Percentiles rank a stretch among this genome's conserved stretches.
phyloP scores from a whole-genome alignment of 1,139 yeast species.

The Debaryomycetaceae sp. region DNA sequence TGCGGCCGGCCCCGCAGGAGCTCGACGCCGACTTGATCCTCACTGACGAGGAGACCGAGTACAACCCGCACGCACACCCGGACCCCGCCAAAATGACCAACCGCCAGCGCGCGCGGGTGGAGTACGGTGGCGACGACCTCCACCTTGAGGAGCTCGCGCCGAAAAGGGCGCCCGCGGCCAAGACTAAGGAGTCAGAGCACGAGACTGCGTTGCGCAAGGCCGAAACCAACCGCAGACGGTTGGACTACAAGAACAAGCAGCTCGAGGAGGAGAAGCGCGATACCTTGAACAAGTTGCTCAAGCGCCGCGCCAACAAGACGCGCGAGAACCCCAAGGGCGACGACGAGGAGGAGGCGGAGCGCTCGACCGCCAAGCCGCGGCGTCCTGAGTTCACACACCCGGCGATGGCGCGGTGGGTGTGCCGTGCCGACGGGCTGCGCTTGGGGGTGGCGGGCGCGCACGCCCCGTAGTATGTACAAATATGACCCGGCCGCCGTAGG shows the following conservation, averaged over 20 bases:
- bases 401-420: slow-evolving; percentile 26
- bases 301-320: slow-evolving; percentile 74
- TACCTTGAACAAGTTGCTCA: slow-evolving; percentile 77
- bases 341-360: slow-evolving; percentile 19
- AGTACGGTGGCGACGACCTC: slow-evolving; percentile 25
- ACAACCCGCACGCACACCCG: slow-evolving; percentile 36
- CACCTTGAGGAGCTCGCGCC: slow-evolving; percentile 12
- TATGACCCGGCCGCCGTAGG: too few species aligned
- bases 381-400: slow-evolving; percentile 33
- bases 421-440: slow-evolving; percentile 11
- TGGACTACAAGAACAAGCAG: slow-evolving; percentile 76
- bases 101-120: slow-evolving; percentile 49
- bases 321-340: slow-evolving; percentile 25
- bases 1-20: slow-evolving; percentile 18
- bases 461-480: too few species aligned
- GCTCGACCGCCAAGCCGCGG: slow-evolving; percentile 26
- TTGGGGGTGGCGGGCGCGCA: too few species aligned
- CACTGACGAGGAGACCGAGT: slow-evolving; percentile 43
- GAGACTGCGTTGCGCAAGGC: slow-evolving; percentile 78
- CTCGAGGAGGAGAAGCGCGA: slow-evolving; percentile 91
- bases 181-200: slow-evolving; percentile 67
- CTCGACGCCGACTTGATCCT: slow-evolving; percentile 37
- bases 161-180: slow-evolving; percentile 18
- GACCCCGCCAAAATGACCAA: slow-evolving; percentile 59
- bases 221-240: slow-evolving; percentile 84